Evolutionary conservation across 176 grass and related monocot genomes (phyloP).

Genomic region (Musa beccarii): DNA sequence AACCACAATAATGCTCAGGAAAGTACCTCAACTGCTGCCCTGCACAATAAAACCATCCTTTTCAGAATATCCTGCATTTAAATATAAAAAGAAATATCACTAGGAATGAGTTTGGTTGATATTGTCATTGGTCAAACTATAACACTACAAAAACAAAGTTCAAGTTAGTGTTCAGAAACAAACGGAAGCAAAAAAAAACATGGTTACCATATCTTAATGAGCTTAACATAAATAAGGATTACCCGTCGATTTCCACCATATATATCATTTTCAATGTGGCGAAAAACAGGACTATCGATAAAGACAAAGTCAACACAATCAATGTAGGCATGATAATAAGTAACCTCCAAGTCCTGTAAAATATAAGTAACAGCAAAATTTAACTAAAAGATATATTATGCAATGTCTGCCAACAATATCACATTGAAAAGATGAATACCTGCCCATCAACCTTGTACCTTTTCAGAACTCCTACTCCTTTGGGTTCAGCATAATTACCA

Average conservation of each 20-base stretch:
- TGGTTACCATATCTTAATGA: constrained; percentile 10
- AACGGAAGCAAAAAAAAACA: constrained; percentile 20
- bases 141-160: background rate
- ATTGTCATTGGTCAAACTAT: too few relatives aligned
- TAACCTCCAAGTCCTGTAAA: constrained; percentile 78
- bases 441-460: constrained; percentile 70
- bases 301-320: constrained; percentile 95
- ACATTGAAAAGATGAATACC: constrained; percentile 32
- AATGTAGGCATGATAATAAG: constrained; percentile 75
- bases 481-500: constrained; percentile 53
- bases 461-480: constrained; percentile 59
- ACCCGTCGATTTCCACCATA: constrained; percentile 78
- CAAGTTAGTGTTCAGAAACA: background rate
- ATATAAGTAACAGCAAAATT: background rate
- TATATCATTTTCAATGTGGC: constrained; percentile 63
- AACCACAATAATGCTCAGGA: constrained; percentile 15
- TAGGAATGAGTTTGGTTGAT: background rate
- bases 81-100: background rate
- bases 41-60: constrained; percentile 89
- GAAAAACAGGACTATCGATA: constrained; percentile 65
- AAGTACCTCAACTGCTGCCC: constrained; percentile 84
- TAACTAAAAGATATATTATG: background rate
- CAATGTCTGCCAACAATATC: background rate
- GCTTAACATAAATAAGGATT: background rate
- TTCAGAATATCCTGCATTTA: constrained; percentile 66